Percentiles rank a stretch among this genome's conserved stretches.
These are phyloP conservation scores for Mortierella sp. DNA, from an alignment of 371 early-diverging fungal species.

Conservation along the genomic window DNA sequence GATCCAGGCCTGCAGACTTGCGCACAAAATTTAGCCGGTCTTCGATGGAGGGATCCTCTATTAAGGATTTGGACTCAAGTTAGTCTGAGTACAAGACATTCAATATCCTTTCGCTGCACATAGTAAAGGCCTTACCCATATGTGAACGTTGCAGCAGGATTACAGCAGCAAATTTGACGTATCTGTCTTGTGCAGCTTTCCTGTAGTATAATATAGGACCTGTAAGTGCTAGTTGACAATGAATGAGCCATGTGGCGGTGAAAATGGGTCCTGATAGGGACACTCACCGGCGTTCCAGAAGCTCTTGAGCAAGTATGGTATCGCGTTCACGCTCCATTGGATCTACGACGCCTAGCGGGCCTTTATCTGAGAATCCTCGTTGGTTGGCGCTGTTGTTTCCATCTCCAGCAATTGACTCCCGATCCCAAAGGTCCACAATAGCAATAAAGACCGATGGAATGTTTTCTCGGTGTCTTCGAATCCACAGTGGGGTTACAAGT, in stretches of 20 bases:
- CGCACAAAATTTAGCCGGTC: constrained; percentile 74
- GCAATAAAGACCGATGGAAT: constrained; percentile 78
- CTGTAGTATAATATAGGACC: constrained; percentile 44
- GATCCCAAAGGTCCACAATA: constrained; percentile 77
- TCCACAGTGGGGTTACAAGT: constrained; percentile 80
- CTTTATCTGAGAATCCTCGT: constrained; percentile 59
- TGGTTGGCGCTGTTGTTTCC: constrained; percentile 26
- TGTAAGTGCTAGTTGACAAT: too few species aligned
- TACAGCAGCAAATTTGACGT: constrained; percentile 81
- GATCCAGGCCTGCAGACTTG: constrained; percentile 75
- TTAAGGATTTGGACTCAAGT: background rate
- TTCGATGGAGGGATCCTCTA: constrained; percentile 74
- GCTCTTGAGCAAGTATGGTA: constrained; percentile 67
- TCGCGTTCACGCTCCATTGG: constrained; percentile 75
- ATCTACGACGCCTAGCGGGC: constrained; percentile 70
- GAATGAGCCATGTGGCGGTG: too few species aligned
- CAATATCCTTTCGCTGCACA: background rate
- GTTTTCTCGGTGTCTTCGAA: constrained; percentile 71
- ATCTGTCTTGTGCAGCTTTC: constrained; percentile 74
- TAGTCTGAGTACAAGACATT: background rate
- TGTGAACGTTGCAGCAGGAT: constrained; percentile 69
- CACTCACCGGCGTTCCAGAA: constrained; percentile 69
- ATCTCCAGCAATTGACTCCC: constrained; percentile 34
- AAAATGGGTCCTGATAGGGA: too few species aligned
- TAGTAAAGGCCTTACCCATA: constrained; percentile 57